Evolutionary conservation across 2,329 filamentous ascomycete species (phyloP), one percentile per base, ranked within the genome.

Genomic region (Verticillium nonalfalfae): DNA sequence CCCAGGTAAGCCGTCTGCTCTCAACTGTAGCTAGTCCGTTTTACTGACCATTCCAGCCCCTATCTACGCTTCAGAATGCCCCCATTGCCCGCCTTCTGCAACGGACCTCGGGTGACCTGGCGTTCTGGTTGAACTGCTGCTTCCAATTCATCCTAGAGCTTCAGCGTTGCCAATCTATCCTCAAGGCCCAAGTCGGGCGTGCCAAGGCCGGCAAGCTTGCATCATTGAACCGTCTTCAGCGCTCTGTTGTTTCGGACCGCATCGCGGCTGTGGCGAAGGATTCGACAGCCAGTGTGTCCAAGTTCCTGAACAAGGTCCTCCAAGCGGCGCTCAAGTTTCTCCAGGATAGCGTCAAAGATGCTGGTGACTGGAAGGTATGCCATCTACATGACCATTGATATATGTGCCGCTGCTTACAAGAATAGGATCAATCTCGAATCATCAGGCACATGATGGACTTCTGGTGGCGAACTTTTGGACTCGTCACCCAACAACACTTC

Each of bases 61-160:
- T 88, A 9, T 84, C 89, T 65, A 80, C 85, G 13, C 71, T 88
- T 18, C 81, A 85, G 63, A 89, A 89, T 66, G 78, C 79, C 2
- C 76, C 78, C 2, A 70, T 86, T n/a, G 71, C 82, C 2, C 74
- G 76, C 6, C 67, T 85, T 3, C 69, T 85, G 35, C 60, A 62
- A 11, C 59, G 57, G 7, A 72, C 78, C 15, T 63, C 67, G 3
- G 66, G 68, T 13, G 65, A 69, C 58, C 71, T 68, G 68, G 75
- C 64, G 63, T 75, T 68, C 70, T 87, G 84, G 83, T 73, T 84
- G 13, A 81, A 78, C 14, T 72, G 73, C 7, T 79, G 81, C 64
- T 82, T 83, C 59, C 85, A 88, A 58, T 73, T 80, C 56, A 78
- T 78, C 54, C 67, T 76, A 13, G 76, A 81, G 4, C 69, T 85